phyloP scores from a whole-genome alignment of 345 rosid genomes.

The Raphanus raphanistrum region DNA sequence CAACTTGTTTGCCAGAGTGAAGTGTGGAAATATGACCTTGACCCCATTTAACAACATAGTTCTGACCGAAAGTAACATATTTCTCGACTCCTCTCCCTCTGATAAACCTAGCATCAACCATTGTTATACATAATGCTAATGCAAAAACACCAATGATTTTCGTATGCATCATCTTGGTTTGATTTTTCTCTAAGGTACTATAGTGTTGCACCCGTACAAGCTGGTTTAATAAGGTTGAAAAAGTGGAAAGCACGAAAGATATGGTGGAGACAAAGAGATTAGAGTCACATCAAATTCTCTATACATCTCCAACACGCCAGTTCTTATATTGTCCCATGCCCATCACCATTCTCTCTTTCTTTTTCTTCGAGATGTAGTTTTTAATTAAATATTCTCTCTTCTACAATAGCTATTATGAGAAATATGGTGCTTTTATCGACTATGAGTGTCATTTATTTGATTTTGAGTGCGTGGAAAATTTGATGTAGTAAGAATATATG shows the following conservation, averaged over 20 bases:
- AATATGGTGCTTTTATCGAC: background rate
- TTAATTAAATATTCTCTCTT: background rate
- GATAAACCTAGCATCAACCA: constrained; percentile 12
- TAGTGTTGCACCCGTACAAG: constrained; percentile 11
- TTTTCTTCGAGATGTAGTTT: background rate
- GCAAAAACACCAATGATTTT: constrained; percentile 12
- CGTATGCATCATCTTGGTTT: background rate
- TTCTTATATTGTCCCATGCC: constrained; percentile 25
- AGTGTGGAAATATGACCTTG: constrained; percentile 29
- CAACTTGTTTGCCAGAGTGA: constrained; percentile 35
- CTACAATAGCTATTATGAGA: background rate
- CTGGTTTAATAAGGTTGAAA: constrained; percentile 22
- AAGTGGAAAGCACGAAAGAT: constrained; percentile 31
- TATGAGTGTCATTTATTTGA: background rate
- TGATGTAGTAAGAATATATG: background rate
- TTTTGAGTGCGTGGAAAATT: background rate
- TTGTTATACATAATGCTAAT: constrained; percentile 22
- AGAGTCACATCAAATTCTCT: constrained; percentile 36
- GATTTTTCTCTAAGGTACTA: background rate
- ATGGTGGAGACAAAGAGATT: constrained; percentile 36
- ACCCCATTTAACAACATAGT: constrained; percentile 36
- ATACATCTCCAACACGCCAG: constrained; percentile 31
- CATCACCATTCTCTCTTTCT: constrained; percentile 18
- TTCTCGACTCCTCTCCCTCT: constrained; percentile 15
- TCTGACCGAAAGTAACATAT: constrained; percentile 25